These are phyloP conservation scores for Bidens hawaiensis DNA, from an alignment of 140 eudicot species.

Conservation along the genomic window DNA sequence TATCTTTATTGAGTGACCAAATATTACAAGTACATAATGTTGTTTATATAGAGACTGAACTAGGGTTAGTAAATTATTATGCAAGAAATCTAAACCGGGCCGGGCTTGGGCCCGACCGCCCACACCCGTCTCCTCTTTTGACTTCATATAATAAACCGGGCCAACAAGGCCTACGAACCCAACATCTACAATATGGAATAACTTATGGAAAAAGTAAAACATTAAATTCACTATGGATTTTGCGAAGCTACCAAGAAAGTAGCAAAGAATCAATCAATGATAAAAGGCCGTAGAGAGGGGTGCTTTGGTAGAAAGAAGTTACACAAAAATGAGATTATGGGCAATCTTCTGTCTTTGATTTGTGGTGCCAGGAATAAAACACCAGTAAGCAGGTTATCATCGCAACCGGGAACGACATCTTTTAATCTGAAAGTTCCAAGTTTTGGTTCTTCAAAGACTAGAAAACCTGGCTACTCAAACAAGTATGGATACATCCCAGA, in stretches of 20 bases:
- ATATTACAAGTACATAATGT: no score
- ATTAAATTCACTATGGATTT: background rate
- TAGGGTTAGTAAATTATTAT: no score
- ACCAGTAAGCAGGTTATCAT: conserved; percentile 4
- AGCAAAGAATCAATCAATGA: conserved; percentile 24
- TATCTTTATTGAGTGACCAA: no score
- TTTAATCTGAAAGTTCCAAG: conserved; percentile 6
- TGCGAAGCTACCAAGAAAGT: conserved; percentile 12
- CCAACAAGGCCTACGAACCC: no score
- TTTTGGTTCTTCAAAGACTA: conserved; percentile 10
- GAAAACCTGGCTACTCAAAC: conserved; percentile 28
- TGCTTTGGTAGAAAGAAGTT: background rate
- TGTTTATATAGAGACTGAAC: no score
- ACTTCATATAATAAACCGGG: no score
- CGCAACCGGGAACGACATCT: background rate
- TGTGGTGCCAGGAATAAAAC: conserved; percentile 13
- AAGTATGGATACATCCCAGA: conserved; percentile 59
- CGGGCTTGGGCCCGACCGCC: no score
- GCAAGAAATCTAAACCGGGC: no score
- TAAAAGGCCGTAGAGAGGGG: conserved; percentile 7
- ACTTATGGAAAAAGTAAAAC: conserved; percentile 5
- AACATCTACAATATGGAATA: conserved; percentile 14
- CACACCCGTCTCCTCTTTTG: no score
- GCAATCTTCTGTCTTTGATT: conserved; percentile 22
- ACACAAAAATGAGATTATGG: conserved; percentile 26